Conservation (phyloP, 768 basidiomycete species). For the Psilocybe cubensis region DNA sequence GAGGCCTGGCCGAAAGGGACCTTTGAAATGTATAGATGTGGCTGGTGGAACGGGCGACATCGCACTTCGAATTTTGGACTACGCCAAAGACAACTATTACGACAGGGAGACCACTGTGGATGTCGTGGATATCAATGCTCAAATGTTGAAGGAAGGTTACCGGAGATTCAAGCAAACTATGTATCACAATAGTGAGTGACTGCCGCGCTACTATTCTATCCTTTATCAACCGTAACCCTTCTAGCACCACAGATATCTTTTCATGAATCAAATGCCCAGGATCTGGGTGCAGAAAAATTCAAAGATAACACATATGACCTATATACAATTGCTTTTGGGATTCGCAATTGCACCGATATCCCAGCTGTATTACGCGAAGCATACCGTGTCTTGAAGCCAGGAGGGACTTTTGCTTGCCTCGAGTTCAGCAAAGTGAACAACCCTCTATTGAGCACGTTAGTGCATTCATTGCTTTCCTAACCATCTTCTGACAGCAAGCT, state of each 20-base stretch:
- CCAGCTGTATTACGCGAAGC: constrained; percentile 88
- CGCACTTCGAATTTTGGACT: constrained; percentile 90
- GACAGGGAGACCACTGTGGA: constrained; percentile 90
- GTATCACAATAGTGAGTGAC: constrained; percentile 89
- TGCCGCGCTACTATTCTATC: not conserved
- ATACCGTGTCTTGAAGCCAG: constrained; percentile 92
- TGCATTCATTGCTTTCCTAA: constrained; percentile 15
- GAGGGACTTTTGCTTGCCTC: constrained; percentile 92
- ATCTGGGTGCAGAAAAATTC: constrained; percentile 67
- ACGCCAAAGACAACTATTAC: constrained; percentile 85
- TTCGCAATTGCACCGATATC: constrained; percentile 95
- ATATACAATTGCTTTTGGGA: constrained; percentile 99
- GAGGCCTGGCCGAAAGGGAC: constrained; percentile 76
- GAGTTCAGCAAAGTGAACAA: constrained; percentile 95
- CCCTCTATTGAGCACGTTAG: constrained; percentile 84
- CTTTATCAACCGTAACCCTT: not conserved
- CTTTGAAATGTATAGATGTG: constrained; percentile 87
- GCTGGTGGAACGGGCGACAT: constrained; percentile 99
- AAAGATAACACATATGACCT: constrained; percentile 86
- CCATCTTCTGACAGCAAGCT: constrained; percentile 7
- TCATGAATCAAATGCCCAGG: constrained; percentile 91
- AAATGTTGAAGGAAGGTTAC: constrained; percentile 94
- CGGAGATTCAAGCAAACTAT: constrained; percentile 94
- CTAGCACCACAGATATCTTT: constrained; percentile 92
- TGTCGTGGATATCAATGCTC: constrained; percentile 91